Evolutionary conservation across 108 stramenopile genomes (phyloP).

Genomic region (Phaeodactylum tricornutum): DNA sequence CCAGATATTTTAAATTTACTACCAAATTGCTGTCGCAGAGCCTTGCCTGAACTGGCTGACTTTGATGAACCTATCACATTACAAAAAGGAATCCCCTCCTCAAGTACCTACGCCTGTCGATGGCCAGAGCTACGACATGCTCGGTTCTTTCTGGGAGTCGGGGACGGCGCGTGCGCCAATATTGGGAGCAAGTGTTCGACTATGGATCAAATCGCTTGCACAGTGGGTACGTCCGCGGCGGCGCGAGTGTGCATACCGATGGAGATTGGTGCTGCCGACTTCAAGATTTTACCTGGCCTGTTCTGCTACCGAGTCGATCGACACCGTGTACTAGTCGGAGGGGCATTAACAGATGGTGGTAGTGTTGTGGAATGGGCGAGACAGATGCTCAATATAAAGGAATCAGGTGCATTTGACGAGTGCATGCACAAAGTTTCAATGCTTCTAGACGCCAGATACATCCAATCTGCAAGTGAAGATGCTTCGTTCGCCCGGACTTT

Average conservation of each 20-base stretch:
- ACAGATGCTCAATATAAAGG: slow-evolving; percentile 37
- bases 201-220: slow-evolving; percentile 59
- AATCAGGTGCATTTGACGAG: slow-evolving; percentile 22
- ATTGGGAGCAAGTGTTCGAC: slow-evolving; percentile 63
- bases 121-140: slow-evolving; percentile 56
- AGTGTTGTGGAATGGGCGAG: slow-evolving; percentile 72
- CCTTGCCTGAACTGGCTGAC: slow-evolving; percentile 27
- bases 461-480: background rate
- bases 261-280: slow-evolving; percentile 1
- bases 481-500: slow-evolving; percentile 4
- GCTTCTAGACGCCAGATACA: slow-evolving; percentile 5
- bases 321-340: slow-evolving; percentile 52
- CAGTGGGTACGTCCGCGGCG: slow-evolving; percentile 78
- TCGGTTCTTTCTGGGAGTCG: slow-evolving; percentile 54
- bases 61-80: too few relatives aligned
- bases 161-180: slow-evolving; percentile 83
- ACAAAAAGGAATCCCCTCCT: background rate
- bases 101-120: slow-evolving; percentile 27
- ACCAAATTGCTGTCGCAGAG: slow-evolving; percentile 25
- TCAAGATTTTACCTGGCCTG: slow-evolving; percentile 20
- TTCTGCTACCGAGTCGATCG: slow-evolving; percentile 74
- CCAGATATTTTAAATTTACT: slow-evolving; percentile 25
- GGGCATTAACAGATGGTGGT: slow-evolving; percentile 79
- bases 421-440: slow-evolving; percentile 33
- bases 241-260: slow-evolving; percentile 53